Base-by-base conservation (phyloP, 2,329 filamentous ascomycete genomes). In the Pseudogymnoascus sp. region DNA sequence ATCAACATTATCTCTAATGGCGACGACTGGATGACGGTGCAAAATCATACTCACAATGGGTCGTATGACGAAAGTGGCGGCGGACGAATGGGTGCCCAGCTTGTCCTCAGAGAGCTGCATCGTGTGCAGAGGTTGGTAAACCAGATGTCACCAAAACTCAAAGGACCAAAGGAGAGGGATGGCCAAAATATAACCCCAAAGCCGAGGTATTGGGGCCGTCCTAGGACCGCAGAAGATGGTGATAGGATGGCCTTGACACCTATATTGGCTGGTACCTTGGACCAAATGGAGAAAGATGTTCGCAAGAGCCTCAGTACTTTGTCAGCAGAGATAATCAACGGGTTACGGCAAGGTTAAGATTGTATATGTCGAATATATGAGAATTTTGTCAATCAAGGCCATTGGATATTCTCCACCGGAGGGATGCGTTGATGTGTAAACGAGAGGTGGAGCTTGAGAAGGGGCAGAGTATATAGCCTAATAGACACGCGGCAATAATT, bases 21-120 rank as follows among this genome's bases (percentile, higher is more conserved):
- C 29, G 66, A 68, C 11, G 68, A 73, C 43, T 55, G 49, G 49
- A 33, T 19, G 49, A 21, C n/a, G 10, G 26, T 11, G 49, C 29
- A 29, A 14, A 33, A 10, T 21, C n/a, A 55, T 55, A 14, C 16
- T 10, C 29, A 14, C 5, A 14, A 14, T 2, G 26, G 4, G 4
- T 33, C 16, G 29, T 21, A 33, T 55, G 49, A 19, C 6, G n/a
- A 55, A n/a, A 4, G 14, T 8, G 29, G 29, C 2, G 59, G 58
- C 2, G 64, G 55, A 8, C 67, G 71, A 21, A 69, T 71, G 66
- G 67, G 69, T 1, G 70, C 71, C n/a, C 73, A 75, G 67, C 65
- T 72, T 10, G 69, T 76, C 14, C 69, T 76, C 16, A 67, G 69
- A 45, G 72, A 76, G 62, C 66, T 76, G 39, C 72, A 76, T 63